A percentile compares a stretch with the other conserved stretches of the same genome.
These are phyloP conservation scores for Penicillium thymicola DNA, from an alignment of 2,329 filamentous ascomycete species.

Conservation along the genomic window DNA sequence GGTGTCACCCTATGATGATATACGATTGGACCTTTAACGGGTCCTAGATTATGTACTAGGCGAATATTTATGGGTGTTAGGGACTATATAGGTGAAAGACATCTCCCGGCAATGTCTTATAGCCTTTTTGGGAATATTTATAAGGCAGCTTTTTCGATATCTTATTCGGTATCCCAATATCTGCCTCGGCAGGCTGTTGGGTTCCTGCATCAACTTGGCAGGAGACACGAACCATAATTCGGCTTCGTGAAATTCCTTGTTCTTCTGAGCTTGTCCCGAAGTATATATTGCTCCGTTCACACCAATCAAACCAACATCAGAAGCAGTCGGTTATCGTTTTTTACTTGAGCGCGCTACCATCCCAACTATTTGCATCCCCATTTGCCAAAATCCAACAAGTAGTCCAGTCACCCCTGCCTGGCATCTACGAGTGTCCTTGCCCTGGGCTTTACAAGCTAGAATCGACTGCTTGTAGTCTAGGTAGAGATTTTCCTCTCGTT, in stretches of 20 bases:
- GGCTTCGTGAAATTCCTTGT: background rate
- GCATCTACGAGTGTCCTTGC: constrained; percentile 47
- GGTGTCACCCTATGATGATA: background rate
- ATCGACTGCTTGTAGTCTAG: constrained; percentile 43
- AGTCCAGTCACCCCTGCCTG: constrained; percentile 46
- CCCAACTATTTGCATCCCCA: constrained; percentile 43
- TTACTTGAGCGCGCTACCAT: constrained; percentile 32
- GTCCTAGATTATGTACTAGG: background rate
- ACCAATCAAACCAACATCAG: background rate
- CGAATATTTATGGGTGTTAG: background rate
- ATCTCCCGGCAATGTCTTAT: background rate
- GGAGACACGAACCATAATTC: constrained; percentile 10
- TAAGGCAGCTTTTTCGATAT: background rate
- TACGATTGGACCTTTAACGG: background rate
- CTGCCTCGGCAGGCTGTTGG: constrained; percentile 6
- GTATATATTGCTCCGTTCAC: background rate
- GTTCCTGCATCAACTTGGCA: constrained; percentile 17
- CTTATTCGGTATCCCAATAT: background rate
- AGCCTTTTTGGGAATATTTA: constrained; percentile 1
- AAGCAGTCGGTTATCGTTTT: constrained; percentile 44
- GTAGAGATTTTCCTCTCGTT: constrained; percentile 50
- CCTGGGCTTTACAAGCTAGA: constrained; percentile 44
- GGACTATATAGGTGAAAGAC: background rate
- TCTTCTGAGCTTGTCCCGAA: constrained; percentile 38
- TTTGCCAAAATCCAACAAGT: constrained; percentile 47